These are phyloP conservation scores for Pyrrhoderma noxium DNA, from an alignment of 1,284 basidiomycete species.

Conservation along the genomic window DNA sequence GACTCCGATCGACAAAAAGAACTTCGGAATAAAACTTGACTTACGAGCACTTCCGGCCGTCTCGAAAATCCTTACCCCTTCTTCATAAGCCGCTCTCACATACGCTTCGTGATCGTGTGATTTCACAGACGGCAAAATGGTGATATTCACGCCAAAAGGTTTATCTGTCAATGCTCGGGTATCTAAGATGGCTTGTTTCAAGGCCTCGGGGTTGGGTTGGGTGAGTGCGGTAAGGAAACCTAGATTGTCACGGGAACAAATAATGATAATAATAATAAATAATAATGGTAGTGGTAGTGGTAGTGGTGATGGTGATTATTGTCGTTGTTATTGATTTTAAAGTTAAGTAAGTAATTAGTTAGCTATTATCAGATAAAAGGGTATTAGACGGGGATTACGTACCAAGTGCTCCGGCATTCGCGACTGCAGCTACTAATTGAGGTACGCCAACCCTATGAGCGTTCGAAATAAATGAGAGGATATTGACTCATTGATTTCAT, in stretches of 20 bases:
- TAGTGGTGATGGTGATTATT: background rate
- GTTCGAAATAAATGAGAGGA: background rate
- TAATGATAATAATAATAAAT: too few relatives aligned
- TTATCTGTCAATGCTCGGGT: conserved; percentile 65
- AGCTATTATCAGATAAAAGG: too few relatives aligned
- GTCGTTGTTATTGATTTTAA: conserved; percentile 9
- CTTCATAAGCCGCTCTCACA: conserved; percentile 76
- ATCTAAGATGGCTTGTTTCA: conserved; percentile 82
- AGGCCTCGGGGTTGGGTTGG: conserved; percentile 78
- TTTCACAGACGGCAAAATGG: conserved; percentile 82
- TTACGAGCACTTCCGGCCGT: conserved; percentile 88
- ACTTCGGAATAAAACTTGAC: conserved; percentile 25
- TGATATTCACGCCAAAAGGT: conserved; percentile 90
- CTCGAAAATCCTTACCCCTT: conserved; percentile 84
- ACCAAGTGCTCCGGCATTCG: conserved; percentile 83
- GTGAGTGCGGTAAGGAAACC: conserved; percentile 69
- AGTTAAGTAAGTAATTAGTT: too few relatives aligned
- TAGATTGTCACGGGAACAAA: too few relatives aligned
- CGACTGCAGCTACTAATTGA: conserved; percentile 66
- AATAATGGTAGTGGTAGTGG: too few relatives aligned
- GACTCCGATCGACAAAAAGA: too few relatives aligned
- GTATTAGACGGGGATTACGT: conserved; percentile 17
- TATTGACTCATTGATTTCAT: background rate
- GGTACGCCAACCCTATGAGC: conserved; percentile 47
- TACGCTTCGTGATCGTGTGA: conserved; percentile 89